Base-by-base conservation (phyloP, 2,329 filamentous ascomycete genomes). In the Fusarium illudens region DNA sequence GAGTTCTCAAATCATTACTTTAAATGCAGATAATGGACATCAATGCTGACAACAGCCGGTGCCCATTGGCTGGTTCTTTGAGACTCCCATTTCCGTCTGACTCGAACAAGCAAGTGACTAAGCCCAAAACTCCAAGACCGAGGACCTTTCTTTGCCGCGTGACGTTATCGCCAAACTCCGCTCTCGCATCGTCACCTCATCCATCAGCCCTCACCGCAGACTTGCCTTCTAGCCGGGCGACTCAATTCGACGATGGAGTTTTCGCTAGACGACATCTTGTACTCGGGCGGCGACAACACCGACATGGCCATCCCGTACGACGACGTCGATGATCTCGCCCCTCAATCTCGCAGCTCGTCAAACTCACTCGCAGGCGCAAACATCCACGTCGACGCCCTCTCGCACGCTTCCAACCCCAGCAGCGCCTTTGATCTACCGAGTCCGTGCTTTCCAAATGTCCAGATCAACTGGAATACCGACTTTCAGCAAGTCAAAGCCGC, bases 251-350 rank as follows among this genome's bases (percentile, higher is more conserved):
- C 2, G 1, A 70, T 72, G 64, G 72, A 74, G 8, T 44, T 73
- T 19, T 71, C 70, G 1, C 60, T 74, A 4, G 68, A 75, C 34
- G 71, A 75, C 19, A 36, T 74, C 1, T 13, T 74, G 4, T 69
- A 71, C 59, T 69, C 72, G 0, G 62, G 51, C 9, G 54, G 39
- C 13, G 53, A 73, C 11, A 61, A 71, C 33, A 48, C 64, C n/a
- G 52, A 48, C 5, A 36, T 68, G 11, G 70, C 60, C 2, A 56
- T 74, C 10, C 65, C 70, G 0, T 73, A 58, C 22, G 58, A 70
- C 33, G 62, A 66, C 17, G 57, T 62, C 2, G 62, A 68, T 6
- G 44, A 64, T 11, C 39, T 53, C 9, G 46, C 53, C 30, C 60
- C 60, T 55, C 66, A 66, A 54, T 66, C 70, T 4, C 59, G 46